A percentile compares a stretch with the other conserved stretches of the same genome.
phyloP scores from a whole-genome alignment of 2,329 filamentous ascomycete genomes.

The Calonectria fujianensis region DNA sequence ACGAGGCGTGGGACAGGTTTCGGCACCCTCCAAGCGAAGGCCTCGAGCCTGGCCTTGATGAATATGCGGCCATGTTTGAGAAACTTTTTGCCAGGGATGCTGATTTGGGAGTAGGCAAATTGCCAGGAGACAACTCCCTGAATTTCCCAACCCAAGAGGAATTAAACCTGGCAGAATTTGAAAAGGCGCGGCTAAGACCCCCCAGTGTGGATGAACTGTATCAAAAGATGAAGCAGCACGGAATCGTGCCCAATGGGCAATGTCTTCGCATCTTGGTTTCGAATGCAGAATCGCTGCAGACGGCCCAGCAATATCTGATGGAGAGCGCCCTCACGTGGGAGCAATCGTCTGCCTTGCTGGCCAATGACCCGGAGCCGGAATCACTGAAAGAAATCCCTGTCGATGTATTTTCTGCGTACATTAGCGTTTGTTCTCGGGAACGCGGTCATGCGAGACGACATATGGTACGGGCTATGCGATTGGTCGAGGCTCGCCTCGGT shows the following conservation, averaged over 20 bases:
- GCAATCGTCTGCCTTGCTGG: constrained; percentile 45
- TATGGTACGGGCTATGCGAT: constrained; percentile 57
- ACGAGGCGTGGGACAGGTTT: constrained; percentile 76
- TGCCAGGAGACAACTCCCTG: constrained; percentile 78
- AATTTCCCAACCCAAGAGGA: constrained; percentile 61
- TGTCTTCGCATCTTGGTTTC: constrained; percentile 75
- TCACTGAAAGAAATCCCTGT: constrained; percentile 53
- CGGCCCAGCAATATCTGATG: constrained; percentile 70
- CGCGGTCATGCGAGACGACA: constrained; percentile 49
- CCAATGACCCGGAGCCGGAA: constrained; percentile 50
- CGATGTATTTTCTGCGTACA: constrained; percentile 70
- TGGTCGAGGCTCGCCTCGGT: constrained; percentile 55
- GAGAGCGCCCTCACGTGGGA: constrained; percentile 61
- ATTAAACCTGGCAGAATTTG: constrained; percentile 77
- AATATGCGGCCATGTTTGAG: constrained; percentile 77
- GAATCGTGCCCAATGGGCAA: constrained; percentile 68
- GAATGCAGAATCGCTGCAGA: constrained; percentile 68
- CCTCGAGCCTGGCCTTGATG: constrained; percentile 61
- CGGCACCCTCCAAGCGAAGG: constrained; percentile 60
- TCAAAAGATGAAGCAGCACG: constrained; percentile 71
- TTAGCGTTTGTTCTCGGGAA: constrained; percentile 59
- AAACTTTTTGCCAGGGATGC: constrained; percentile 68
- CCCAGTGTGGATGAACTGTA: constrained; percentile 77
- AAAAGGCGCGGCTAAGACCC: constrained; percentile 76
- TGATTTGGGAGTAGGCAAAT: constrained; percentile 52